Evolutionary conservation across 305 asterid species (phyloP).

Genomic region (Coffea humblotiana): DNA sequence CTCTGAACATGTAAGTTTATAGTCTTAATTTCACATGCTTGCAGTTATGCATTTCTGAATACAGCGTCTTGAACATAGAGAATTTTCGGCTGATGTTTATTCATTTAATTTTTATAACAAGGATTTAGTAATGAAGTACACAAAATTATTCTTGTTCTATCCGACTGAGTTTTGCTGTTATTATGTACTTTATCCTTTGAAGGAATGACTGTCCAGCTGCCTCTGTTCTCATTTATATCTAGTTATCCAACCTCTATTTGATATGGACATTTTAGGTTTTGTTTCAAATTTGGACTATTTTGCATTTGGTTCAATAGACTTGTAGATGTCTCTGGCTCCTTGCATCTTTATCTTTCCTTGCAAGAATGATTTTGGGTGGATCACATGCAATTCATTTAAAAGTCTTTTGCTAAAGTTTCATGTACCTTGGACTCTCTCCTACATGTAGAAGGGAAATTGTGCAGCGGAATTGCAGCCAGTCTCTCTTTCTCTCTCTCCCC

Average conservation of each 20-base stretch:
- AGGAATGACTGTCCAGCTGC: neutral
- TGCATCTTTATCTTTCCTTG: neutral
- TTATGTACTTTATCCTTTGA: neutral
- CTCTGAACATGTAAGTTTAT: conserved; percentile 71
- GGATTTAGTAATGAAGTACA: neutral
- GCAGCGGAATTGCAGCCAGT: no score
- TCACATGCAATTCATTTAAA: neutral
- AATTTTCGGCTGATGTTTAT: neutral
- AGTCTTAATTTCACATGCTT: conserved; percentile 24
- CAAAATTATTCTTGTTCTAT: neutral
- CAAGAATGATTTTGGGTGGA: neutral
- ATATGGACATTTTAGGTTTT: neutral
- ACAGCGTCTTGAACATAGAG: neutral
- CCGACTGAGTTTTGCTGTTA: neutral
- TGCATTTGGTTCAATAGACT: neutral
- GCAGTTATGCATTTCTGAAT: conserved; percentile 9
- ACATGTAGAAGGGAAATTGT: neutral
- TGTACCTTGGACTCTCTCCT: neutral
- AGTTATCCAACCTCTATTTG: neutral
- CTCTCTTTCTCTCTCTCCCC: neutral
- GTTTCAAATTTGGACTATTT: neutral
- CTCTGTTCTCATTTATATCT: neutral
- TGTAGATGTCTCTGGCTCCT: neutral
- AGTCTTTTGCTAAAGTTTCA: neutral
- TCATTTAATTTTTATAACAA: no score